Base-by-base conservation (phyloP, 306 rosid species). In the Rosa lucieae region DNA sequence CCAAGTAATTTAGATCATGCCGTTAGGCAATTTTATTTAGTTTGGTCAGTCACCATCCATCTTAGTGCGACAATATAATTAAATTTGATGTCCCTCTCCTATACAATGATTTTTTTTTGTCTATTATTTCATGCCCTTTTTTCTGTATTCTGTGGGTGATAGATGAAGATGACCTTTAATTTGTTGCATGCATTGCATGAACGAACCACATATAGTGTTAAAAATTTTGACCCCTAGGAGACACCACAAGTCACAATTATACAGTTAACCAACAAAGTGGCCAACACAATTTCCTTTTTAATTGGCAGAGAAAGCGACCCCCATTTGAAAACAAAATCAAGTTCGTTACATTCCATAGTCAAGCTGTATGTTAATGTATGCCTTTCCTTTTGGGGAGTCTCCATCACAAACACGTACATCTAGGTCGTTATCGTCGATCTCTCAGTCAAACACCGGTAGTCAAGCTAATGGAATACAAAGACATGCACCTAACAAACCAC, bases 161-260 rank as follows among this genome's bases (percentile, higher is more conserved):
- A 2, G 83, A 46, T 80, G 83, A 80, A 2, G 83, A 46, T 80
- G 83, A 80, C 84, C 75, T 26, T n/a, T 49, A 29, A 14, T 44
- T 55, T 75, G 76, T 75, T 67, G 71, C 83, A 74, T 80, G 83
- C 83, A 74, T 74, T 23, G 37, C 35, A 61, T 9, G 2, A 32
- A n/a, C 65, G 32, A 56, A 56, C 29, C 12, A 18, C 21, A 58
- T n/a, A 10, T 21, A 56, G 4, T 18, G 63, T 21, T 56, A 18
- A 18, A n/a, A n/a, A 5, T 58, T 58, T 58, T n/a, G 63, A 20
- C 5, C 17, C 67, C 67, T 61, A 10, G 67, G 67, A 26, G 67
- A 12, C 39, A 21, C 35, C 67, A 12, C 39, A 11, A 26, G 67
- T 21, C 39, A 26, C 17, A 61, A 26, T 12, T 55, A 74, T 42